phyloP scores from a whole-genome alignment of 1,284 basidiomycete species.

The Apiotrichum akiyoshidainum region DNA sequence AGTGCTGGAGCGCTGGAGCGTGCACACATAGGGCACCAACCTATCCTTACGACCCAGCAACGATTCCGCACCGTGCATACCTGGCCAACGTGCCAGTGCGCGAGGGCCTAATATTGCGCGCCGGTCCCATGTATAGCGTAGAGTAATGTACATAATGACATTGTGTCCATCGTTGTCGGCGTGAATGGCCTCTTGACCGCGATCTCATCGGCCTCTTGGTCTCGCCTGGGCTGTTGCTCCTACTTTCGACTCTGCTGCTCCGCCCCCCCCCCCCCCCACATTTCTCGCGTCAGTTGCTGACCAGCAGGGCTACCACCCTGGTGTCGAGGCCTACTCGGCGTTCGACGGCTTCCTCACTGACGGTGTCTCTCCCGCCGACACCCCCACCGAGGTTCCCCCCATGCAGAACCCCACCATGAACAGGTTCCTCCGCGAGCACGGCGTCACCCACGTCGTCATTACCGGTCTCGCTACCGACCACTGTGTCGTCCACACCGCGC shows the following conservation, averaged over 20 bases:
- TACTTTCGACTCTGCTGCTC: not conserved
- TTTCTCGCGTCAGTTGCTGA: not conserved
- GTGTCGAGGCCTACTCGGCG: constrained; percentile 60
- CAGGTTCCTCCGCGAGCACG: constrained; percentile 44
- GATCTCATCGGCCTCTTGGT: no score
- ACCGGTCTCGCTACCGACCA: constrained; percentile 64
- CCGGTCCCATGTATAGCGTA: no score
- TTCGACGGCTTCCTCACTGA: constrained; percentile 48
- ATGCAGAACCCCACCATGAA: constrained; percentile 44
- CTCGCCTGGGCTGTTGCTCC: no score
- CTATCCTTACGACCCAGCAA: no score
- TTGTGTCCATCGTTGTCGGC: no score
- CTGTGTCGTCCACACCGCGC: constrained; percentile 49
- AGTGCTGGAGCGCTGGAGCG: no score
- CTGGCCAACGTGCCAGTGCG: no score
- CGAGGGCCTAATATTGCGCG: no score
- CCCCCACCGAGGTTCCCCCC: constrained; percentile 20
- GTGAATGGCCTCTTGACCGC: no score
- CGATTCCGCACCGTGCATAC: no score
- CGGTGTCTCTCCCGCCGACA: constrained; percentile 17
- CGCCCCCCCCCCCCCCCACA: not conserved
- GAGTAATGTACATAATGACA: no score
- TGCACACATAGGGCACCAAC: no score
- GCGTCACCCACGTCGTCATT: constrained; percentile 56
- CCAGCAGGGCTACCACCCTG: constrained; percentile 46